A percentile compares a stretch with the other conserved stretches of the same genome.
These are phyloP conservation scores for Coemansia sp. DNA, from an alignment of 192 early-diverging fungal species.

Conservation along the genomic window DNA sequence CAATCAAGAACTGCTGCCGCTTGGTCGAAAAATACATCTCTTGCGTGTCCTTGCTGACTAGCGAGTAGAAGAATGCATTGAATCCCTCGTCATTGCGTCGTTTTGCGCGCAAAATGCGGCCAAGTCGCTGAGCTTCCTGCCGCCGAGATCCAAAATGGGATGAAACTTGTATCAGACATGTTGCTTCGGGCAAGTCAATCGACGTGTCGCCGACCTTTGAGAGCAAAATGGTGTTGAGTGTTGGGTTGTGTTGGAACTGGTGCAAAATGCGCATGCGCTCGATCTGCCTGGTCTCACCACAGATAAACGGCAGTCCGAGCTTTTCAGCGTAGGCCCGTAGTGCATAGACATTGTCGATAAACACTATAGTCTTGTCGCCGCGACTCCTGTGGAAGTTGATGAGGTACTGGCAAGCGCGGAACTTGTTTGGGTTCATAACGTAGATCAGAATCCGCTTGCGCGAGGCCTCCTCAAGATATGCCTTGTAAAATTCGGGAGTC, in stretches of 20 bases:
- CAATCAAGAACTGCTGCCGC: slow-evolving; percentile 98
- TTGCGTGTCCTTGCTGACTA: slow-evolving; percentile 98
- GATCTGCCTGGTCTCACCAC: slow-evolving; percentile 84
- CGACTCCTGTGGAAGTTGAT: slow-evolving; percentile 89
- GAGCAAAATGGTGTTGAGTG: slow-evolving; percentile 85
- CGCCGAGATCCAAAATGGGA: slow-evolving; percentile 97
- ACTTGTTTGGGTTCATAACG: slow-evolving; percentile 97
- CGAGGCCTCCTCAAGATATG: slow-evolving; percentile 81
- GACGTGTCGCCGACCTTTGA: slow-evolving; percentile 99
- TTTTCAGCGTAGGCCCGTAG: slow-evolving; percentile 86
- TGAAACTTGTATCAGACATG: slow-evolving; percentile 97
- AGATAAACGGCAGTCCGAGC: slow-evolving; percentile 83
- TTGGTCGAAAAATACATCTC: slow-evolving; percentile 99
- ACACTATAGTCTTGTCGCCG: slow-evolving; percentile 98
- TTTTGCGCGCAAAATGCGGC: slow-evolving; percentile 93
- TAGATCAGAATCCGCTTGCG: slow-evolving; percentile 86
- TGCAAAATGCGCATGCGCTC: slow-evolving; percentile 91
- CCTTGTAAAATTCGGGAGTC: slow-evolving; percentile 94
- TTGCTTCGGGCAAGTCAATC: slow-evolving; percentile 98
- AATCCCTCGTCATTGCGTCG: slow-evolving; percentile 89
- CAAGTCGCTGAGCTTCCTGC: slow-evolving; percentile 98
- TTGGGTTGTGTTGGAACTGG: slow-evolving; percentile 93
- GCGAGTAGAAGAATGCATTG: slow-evolving; percentile 98
- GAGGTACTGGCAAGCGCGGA: slow-evolving; percentile 97
- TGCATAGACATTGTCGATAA: slow-evolving; percentile 99